These are phyloP conservation scores for Mycocalia duriaeana DNA, from an alignment of 1,284 basidiomycete genomes.

Conservation along the genomic window DNA sequence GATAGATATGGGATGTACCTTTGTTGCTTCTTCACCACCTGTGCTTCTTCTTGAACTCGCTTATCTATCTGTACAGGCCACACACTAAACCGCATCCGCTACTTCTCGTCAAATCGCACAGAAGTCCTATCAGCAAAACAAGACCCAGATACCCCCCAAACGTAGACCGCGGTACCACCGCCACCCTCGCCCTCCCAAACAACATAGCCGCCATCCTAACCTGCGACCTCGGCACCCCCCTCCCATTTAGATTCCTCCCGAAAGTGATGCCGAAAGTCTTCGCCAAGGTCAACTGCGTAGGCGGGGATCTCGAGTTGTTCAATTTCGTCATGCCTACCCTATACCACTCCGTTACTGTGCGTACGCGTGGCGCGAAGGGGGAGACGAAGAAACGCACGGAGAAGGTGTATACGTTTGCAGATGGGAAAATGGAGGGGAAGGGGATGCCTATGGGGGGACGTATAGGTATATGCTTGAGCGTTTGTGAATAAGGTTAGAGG, in stretches of 20 bases:
- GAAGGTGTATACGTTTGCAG: constrained; percentile 38
- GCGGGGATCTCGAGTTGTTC: constrained; percentile 31
- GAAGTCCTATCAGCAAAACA: constrained; percentile 27
- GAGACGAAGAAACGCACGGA: constrained; percentile 23
- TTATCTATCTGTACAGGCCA: constrained; percentile 44
- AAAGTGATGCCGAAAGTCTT: constrained; percentile 21
- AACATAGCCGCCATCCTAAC: constrained; percentile 30
- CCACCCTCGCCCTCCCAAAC: constrained; percentile 31
- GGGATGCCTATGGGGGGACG: constrained; percentile 55
- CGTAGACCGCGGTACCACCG: constrained; percentile 33
- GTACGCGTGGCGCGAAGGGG: constrained; percentile 25
- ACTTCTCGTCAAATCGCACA: constrained; percentile 35
- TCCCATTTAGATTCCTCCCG: constrained; percentile 31
- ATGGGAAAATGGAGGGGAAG: constrained; percentile 28
- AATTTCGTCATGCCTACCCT: constrained; percentile 40
- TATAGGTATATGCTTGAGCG: constrained; percentile 59
- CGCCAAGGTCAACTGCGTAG: constrained; percentile 31
- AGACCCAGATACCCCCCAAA: constrained; percentile 16
- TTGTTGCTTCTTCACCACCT: constrained; percentile 4
- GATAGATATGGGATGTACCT: constrained; percentile 65
- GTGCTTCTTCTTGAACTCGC: background rate
- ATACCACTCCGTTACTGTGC: constrained; percentile 38
- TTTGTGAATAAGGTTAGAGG: constrained; percentile 55
- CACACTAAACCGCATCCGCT: constrained; percentile 37
- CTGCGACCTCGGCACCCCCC: constrained; percentile 28